Base-by-base conservation (phyloP, 2,329 filamentous ascomycete genomes). In the Pezicula radicicola region DNA sequence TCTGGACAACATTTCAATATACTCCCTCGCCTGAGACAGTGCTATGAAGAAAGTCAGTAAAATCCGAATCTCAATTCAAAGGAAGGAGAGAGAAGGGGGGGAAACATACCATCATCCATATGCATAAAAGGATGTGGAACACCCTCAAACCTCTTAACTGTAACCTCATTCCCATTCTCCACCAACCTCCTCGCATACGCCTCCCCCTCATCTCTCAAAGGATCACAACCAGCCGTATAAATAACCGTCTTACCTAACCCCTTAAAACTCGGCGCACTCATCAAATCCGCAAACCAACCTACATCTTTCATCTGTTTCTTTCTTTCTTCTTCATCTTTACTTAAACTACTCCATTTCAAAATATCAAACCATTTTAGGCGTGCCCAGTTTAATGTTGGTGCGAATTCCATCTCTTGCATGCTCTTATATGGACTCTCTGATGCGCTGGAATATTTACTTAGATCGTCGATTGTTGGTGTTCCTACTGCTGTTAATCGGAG, bases 401-500 rank as follows among this genome's bases (percentile, higher is more conserved):
- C 71, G 49, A 67, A 66, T 48, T 73, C 68, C 60, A 73, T 74
- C 48, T 72, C 66, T 30, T 57, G 63, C 66, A 75, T 71, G 5
- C 71, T 74, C 4, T 64, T 52, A 57, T 69, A 72, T 13, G 72
- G 73, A 19, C 70, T 70, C 6, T 74, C 70, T 0, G 59, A 53
- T 3, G 70, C 63, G 0, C 60, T 65, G 9, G 63, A 48, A 53
- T 72, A 71, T 47, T 63, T 62, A n/a, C 68, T 66, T 6, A 74
- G 60, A 56, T 75, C 81, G 61, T 83, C 73, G 19, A 85, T 77
- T 55, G 84, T 84, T 0, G 81, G 81, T 1, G 79, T 80, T 6
- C 72, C 71, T 1, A 66, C 70, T 1, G 64, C 68, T 27, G 74
- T 64, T 5, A 72, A 60, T n/a, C 59, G 61, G 12, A 76, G 58